Conservation (phyloP, 331 rosid genomes). For the Cydonia oblonga region DNA sequence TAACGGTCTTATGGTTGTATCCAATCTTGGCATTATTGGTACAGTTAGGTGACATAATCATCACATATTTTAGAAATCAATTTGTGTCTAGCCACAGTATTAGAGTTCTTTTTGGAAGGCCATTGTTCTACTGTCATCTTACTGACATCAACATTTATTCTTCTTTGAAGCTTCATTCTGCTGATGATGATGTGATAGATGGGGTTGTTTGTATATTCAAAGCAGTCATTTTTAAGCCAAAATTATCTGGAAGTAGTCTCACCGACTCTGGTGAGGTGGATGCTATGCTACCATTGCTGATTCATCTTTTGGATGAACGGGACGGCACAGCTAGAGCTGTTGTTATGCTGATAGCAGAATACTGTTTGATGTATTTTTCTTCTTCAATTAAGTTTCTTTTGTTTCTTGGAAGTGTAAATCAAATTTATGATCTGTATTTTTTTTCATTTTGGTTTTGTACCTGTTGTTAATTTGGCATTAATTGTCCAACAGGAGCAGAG, state of each 20-base stretch:
- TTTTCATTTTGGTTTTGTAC: not conserved
- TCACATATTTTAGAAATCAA: not conserved
- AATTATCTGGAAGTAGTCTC: conserved; percentile 37
- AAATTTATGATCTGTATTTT: conserved; percentile 1
- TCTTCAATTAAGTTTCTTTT: not conserved
- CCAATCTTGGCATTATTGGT: not conserved
- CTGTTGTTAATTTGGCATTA: conserved; percentile 15
- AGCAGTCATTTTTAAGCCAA: conserved; percentile 55
- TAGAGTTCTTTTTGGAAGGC: not conserved
- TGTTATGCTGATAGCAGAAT: conserved; percentile 69
- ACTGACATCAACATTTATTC: not conserved
- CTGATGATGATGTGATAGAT: conserved; percentile 54
- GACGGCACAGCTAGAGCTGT: conserved; percentile 79
- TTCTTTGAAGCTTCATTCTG: conserved; percentile 55
- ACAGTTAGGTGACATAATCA: too few species aligned
- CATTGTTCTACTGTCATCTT: not conserved
- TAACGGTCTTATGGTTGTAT: not conserved
- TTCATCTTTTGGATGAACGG: conserved; percentile 70
- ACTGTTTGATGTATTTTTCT: conserved; percentile 58
- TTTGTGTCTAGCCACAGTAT: not conserved
- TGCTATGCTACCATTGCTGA: conserved; percentile 45
- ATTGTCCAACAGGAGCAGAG: conserved; percentile 51
- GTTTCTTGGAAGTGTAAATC: not conserved
- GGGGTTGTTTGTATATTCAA: conserved; percentile 64
- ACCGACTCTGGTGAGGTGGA: conserved; percentile 37